Base-by-base conservation (phyloP, 345 rosid genomes). In the Odontarrhena argentea region DNA sequence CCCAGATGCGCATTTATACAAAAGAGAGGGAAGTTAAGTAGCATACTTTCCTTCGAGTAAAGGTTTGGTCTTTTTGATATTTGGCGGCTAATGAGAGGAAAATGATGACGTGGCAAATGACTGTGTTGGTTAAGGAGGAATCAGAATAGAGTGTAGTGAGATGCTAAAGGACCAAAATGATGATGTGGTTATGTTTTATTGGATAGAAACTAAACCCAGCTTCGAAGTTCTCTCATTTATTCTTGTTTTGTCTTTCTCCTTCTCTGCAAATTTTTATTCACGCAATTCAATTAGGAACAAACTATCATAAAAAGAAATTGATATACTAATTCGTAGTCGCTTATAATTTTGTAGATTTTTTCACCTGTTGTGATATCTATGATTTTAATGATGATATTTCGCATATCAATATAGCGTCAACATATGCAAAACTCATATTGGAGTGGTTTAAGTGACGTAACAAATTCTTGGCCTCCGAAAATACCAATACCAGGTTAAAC, bases 1-100 rank as follows among this genome's bases (percentile, higher is more conserved):
- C 36, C 36, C 36, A 32, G 4, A 5, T 4, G 4, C 36, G 36
- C 36, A 32, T 32, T 32, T 32, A 32, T 32, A 32, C 5, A 25
- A 50, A 26, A 14, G 55, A 26, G 18, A 32, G 36, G 36, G 28
- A 61, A 18, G 22, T 18, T 18, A 18, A 18, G 50, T n/a, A 44
- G 63, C 52, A 4, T 74, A 61, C 65, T 61, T 74, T 74, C 69
- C 77, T 74, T 74, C 65, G 42, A 0, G 55, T 41, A 46, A 61
- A 54, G 77, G 77, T 74, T 61, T 61, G 7, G 60, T 65, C n/a
- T 40, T 52, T 25, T 49, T 49, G 65, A 48, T 38, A 30, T 44
- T 44, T 52, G 72, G 63, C 63, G 68, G 68, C 28, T 60, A 60
- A 15, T 1, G 4, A 9, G 3, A 6, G 35, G 54, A 25, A 51